These are phyloP conservation scores for Quercus dentata DNA, from an alignment of 306 rosid genomes.

Conservation along the genomic window DNA sequence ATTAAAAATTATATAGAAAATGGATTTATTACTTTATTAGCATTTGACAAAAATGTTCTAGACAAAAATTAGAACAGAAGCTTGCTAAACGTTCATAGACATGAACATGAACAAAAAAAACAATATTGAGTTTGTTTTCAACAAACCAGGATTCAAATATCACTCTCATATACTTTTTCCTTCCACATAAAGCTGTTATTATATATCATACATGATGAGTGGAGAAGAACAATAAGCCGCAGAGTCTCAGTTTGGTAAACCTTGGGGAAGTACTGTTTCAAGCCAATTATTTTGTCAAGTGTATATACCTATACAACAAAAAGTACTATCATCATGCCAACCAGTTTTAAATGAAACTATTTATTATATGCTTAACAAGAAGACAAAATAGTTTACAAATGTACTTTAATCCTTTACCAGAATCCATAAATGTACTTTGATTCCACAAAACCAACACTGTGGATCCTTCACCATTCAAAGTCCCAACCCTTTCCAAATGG, in stretches of 20 bases:
- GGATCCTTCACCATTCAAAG: too few species aligned
- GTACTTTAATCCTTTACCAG: too few species aligned
- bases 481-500: too few species aligned
- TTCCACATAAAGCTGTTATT: slow-evolving; percentile 40
- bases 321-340: background rate
- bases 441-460: too few species aligned
- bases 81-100: slow-evolving; percentile 28
- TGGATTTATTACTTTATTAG: background rate
- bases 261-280: slow-evolving; percentile 33
- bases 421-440: too few species aligned
- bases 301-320: slow-evolving; percentile 31
- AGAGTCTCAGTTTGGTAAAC: slow-evolving; percentile 49
- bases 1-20: background rate
- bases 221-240: slow-evolving; percentile 49
- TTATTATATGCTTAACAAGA: too few species aligned
- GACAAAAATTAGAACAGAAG: background rate
- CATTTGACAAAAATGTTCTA: background rate
- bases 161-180: slow-evolving; percentile 38
- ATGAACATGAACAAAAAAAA: slow-evolving; percentile 28
- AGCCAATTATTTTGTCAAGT: slow-evolving; percentile 54
- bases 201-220: slow-evolving; percentile 32
- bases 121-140: slow-evolving; percentile 24
- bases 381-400: too few species aligned
- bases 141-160: slow-evolving; percentile 31
- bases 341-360: too few species aligned